Base-by-base conservation (phyloP, 2,329 filamentous ascomycete species). In the Ploettnerulaceae sp. region DNA sequence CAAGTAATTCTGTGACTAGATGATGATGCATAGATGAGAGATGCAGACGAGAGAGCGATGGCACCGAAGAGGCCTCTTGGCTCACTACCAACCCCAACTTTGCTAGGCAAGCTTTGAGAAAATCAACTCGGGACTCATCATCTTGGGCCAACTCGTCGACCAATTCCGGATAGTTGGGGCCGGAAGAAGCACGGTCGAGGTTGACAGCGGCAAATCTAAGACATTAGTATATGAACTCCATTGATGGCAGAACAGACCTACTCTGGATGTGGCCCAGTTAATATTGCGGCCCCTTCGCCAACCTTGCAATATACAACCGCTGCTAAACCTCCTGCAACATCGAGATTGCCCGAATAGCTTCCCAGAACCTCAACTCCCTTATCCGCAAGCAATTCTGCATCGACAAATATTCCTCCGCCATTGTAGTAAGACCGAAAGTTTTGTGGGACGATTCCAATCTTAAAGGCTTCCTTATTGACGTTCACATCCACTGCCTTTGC, bases 241-340 rank as follows among this genome's bases (percentile, higher is more conserved):
- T 3, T 1, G 14, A 11, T 0, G 3, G 14, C 25, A 18, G 8
- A 11, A 20, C 34, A 41, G 51, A 69, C 77, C 64, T 71, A 94
- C 87, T 98, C 93, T 41, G 91, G 91, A 72, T 98, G 93, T 29
- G 89, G 87, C 0, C 90, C 89, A 0, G 86, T 94, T 14, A 98
- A 67, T 5, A 97, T 68, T 1, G 80, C 88, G 29, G 78, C 79
- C 1, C 93, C 93, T 34, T 89, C 78, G 0, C 89, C 90, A 34
- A 95, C 76, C 52, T 82, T 86, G 60, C 89, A 86, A 61, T 89
- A 88, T 0, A 98, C 79, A 3, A 94, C 74, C 0, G 93, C 91
- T 1, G 90, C 89, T 24, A 80, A 76, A 1, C 79, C 89, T 0
- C 84, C 75, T 44, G 94, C 83, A 3, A 96, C 86, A 56, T 84